Percentiles rank a stretch among this genome's conserved stretches.
Evolutionary conservation across 2,329 filamentous ascomycete species (phyloP).

Genomic region (Trichocomaceae sp.): DNA sequence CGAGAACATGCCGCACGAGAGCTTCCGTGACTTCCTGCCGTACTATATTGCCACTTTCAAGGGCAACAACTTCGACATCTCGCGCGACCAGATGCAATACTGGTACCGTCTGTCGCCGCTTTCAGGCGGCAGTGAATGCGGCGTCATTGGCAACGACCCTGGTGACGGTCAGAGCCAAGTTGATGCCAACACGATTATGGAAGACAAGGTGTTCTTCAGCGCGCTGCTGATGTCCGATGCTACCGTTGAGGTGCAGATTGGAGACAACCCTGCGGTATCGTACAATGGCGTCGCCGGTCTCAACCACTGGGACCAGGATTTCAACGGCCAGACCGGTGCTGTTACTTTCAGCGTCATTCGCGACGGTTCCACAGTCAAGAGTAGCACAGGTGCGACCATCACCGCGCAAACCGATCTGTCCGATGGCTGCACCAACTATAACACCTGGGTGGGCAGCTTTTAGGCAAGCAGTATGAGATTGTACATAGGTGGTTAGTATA

Average conservation of each 20-base stretch:
- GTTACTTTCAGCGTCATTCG: constrained; percentile 25
- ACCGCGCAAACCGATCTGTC: constrained; percentile 15
- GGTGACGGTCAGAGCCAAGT: constrained; percentile 22
- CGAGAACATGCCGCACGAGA: constrained; percentile 25
- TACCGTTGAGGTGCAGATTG: constrained; percentile 26
- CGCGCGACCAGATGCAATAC: constrained; percentile 23
- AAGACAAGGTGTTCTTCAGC: constrained; percentile 30
- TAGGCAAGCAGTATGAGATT: background rate
- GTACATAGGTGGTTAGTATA: background rate
- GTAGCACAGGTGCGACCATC: constrained; percentile 25
- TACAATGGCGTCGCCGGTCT: constrained; percentile 20
- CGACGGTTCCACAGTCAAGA: constrained; percentile 18
- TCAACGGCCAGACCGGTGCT: constrained; percentile 24
- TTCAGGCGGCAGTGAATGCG: constrained; percentile 21
- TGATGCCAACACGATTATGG: constrained; percentile 21
- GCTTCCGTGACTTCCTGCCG: constrained; percentile 28
- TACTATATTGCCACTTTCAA: constrained; percentile 30
- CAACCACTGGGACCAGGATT: constrained; percentile 30
- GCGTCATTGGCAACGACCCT: constrained; percentile 30
- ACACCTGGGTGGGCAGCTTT: constrained; percentile 12
- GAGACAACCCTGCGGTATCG: constrained; percentile 17
- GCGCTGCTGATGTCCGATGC: constrained; percentile 22
- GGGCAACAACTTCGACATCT: constrained; percentile 8
- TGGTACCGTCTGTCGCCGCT: constrained; percentile 31
- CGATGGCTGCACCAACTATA: constrained; percentile 13